Conservation (phyloP, 768 basidiomycete species). For the Mycena rebaudengoi region DNA sequence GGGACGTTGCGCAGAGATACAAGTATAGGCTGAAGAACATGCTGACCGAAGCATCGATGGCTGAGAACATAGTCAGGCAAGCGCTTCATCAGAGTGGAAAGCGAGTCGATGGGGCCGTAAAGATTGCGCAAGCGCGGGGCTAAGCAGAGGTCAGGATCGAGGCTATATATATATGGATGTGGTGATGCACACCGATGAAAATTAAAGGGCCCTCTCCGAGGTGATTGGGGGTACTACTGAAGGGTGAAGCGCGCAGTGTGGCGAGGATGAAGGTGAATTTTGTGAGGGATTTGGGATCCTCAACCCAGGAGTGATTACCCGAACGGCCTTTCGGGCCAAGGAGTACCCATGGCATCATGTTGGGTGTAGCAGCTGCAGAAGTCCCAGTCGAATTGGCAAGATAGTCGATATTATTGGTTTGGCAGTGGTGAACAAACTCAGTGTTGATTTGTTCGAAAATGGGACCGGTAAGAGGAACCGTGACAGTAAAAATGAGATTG, state of each 20-base stretch:
- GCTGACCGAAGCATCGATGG: not conserved
- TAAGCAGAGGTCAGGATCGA: not conserved
- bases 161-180: not conserved
- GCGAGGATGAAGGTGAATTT: not conserved
- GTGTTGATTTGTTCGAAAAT: not conserved
- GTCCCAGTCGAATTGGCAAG: not conserved
- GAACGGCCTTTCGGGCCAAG: not conserved
- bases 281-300: not conserved
- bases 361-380: not conserved
- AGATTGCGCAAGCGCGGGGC: not conserved
- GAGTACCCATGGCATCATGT: not conserved
- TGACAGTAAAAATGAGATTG: not conserved
- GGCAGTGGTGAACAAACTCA: not conserved
- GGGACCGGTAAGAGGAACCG: not conserved
- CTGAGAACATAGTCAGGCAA: not conserved
- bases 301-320: not conserved
- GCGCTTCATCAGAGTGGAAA: not conserved
- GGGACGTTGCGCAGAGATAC: not conserved
- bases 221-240: not conserved
- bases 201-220: not conserved
- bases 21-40: not conserved
- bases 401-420: not conserved
- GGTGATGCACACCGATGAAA: not conserved
- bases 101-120: not conserved
- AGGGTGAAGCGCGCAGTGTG: too few species aligned